Base-by-base conservation (phyloP, 768 basidiomycete species). In the Russula vinacea region DNA sequence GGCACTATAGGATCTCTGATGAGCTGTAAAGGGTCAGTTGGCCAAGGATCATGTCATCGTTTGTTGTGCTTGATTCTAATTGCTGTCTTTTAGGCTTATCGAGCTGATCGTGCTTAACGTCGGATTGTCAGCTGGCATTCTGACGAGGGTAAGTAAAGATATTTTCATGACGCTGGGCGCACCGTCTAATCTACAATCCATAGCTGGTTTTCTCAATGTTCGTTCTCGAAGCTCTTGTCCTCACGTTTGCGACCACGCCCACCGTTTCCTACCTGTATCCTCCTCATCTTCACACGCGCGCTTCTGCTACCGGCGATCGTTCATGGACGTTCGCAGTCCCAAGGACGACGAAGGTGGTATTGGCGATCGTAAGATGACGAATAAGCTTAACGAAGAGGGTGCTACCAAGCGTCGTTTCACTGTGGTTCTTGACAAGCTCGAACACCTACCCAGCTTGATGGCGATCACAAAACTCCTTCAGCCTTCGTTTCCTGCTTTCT, bases 101-200 rank as follows among this genome's bases (percentile, higher is more conserved):
- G 95, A 97, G 71, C 80, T 98, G 19, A 97, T 98, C 70, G 95
- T 98, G 4, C 85, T 98, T 66, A 99, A 98, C 70, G 91, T 98
- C 66, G 95, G 96, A 3, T 78, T 96, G 2, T 78, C 81, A 2
- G 93, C 91, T 3, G 84, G 85, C 0, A 94, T 96, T 56, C 78
- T 98, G 26, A 81, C 86, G 1, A 80, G 70, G 62, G 83, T 82
- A 65, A 54, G 74, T 62, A 54, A 7, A 17, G 32, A 22, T 37
- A 7, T 19, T 22, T n/a, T 19, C 32, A 16, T 52, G 44, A 33
- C 22, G 17, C 50, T 33, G 17, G 14, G 6, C 19, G 17, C 58
- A 17, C 35, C 42, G 26, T 40, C 35, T 39, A 14, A n/a, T 33
- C 45, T 29, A 29, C 26, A 17, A 14, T 44, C 39, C 16, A 47